phyloP scores from a whole-genome alignment of 2,329 filamentous ascomycete genomes.

The Kalmusia sp. region DNA sequence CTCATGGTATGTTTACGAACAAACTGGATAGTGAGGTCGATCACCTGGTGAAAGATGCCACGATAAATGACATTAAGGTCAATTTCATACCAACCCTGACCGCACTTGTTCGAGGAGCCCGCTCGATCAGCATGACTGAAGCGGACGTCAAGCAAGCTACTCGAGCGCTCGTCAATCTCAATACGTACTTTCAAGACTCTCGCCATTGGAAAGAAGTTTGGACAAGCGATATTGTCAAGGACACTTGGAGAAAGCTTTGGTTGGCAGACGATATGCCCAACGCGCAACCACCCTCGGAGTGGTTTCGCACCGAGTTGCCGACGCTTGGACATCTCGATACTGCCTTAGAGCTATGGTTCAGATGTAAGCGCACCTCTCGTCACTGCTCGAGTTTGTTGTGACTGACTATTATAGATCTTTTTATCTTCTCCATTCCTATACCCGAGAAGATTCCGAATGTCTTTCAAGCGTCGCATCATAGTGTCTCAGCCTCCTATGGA shows the following conservation, averaged over 20 bases:
- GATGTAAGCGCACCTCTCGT: constrained; percentile 37
- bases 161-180: constrained; percentile 50
- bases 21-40: constrained; percentile 50
- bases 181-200: constrained; percentile 53
- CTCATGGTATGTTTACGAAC: constrained; percentile 52
- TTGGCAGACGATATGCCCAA: constrained; percentile 53
- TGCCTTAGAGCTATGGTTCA: constrained; percentile 55
- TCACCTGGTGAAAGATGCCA: constrained; percentile 42
- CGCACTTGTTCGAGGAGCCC: constrained; percentile 48
- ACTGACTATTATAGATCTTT: constrained; percentile 46
- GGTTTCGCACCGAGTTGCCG: constrained; percentile 55
- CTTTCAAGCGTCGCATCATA: constrained; percentile 69
- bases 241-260: constrained; percentile 56
- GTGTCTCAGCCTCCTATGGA: constrained; percentile 66
- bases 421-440: constrained; percentile 65
- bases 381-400: not conserved
- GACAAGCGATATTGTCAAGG: constrained; percentile 55
- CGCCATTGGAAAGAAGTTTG: constrained; percentile 57
- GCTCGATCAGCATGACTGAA: constrained; percentile 46
- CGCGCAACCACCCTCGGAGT: constrained; percentile 49
- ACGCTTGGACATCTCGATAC: constrained; percentile 56
- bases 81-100: constrained; percentile 52
- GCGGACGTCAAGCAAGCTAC: constrained; percentile 51
- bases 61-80: constrained; percentile 45
- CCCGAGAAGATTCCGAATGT: constrained; percentile 65